Base-by-base conservation (phyloP, 1,284 basidiomycete species). In the Cryptococcus sp. region DNA sequence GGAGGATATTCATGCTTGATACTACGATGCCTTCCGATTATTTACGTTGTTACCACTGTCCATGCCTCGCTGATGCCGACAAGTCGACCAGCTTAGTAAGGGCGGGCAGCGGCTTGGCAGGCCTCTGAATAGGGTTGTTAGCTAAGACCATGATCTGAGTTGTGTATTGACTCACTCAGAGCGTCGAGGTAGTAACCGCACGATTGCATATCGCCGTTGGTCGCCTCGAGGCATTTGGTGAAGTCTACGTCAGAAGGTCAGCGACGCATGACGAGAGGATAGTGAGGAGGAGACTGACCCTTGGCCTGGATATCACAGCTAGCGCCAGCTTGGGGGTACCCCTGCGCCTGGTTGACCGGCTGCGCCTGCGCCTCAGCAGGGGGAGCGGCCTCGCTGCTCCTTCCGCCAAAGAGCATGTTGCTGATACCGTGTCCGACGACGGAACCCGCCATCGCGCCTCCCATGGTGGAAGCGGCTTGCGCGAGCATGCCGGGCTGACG, bases 161-260 rank as follows among this genome's bases (percentile, higher is more conserved):
- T 8, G 11, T n/a, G 23, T 15, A 15, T n/a, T 6, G 22, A 39
- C 74, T 76, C 48, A 78, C 76, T 77, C 47, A 77, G 67, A n/a
- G 75, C 75, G 58, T 77, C 82, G 58, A 84, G 80, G 77, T 84
- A 85, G 78, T 83, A 85, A 23, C 72, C 71, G 78, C 83, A 85
- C 35, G 81, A 78, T 55, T 78, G 71, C 75, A 83, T 80, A 71
- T 84, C 83, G 70, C 81, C 81, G 58, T 72, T 73, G 40, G 81
- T 82, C 45, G 81, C 80, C 61, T 80, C 79, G 56, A 83, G 72
- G 70, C 81, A 83, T 64, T 79, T 78, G 39, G 81, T 81, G 68
- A 83, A 82, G 73, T 82, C 81, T 75, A 57, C n/a, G 27, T 23
- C 50, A 11, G 57, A 53, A 45, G 45, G 13, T 48, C 17, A 22